Conservation (phyloP, 164 flowering plant genomes). For the Litsea cubeba region DNA sequence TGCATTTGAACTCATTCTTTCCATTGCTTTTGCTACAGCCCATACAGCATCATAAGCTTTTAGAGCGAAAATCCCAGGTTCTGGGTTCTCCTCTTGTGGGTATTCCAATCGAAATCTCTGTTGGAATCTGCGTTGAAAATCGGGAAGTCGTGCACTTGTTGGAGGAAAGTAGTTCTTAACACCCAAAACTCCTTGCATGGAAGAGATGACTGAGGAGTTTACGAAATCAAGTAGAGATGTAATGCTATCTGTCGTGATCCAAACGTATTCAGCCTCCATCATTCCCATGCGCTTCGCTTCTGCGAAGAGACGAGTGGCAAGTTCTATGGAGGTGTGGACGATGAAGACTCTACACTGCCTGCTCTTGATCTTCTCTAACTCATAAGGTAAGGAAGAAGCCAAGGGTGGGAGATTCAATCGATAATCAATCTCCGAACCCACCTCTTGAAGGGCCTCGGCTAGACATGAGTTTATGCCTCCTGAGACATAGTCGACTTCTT, state of each 20-base stretch:
- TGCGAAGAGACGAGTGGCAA: conserved; percentile 2
- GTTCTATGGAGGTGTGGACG: conserved; percentile 1
- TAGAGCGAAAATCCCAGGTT: conserved; percentile 21
- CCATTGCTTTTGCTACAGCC: conserved; percentile 1
- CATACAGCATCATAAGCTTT: conserved; percentile 25
- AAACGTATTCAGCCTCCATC: conserved; percentile 29
- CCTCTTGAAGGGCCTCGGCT: conserved; percentile 5
- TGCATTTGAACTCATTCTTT: not conserved
- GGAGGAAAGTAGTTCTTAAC: conserved; percentile 7
- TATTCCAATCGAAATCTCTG: conserved; percentile 12
- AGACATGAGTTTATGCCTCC: conserved; percentile 19
- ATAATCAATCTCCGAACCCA: conserved; percentile 5
- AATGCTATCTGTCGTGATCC: conserved; percentile 33
- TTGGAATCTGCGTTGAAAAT: conserved; percentile 3
- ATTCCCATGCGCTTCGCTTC: conserved; percentile 16
- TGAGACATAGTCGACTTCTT: conserved; percentile 29
- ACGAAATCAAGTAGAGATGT: conserved; percentile 22
- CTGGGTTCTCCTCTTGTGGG: conserved; percentile 13
- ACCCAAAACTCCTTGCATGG: conserved; percentile 26
- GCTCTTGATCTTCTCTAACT: conserved; percentile 2
- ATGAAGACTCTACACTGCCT: conserved; percentile 15
- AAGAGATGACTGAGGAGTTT: conserved; percentile 11
- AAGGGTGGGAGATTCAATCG: conserved; percentile 2
- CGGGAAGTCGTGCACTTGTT: not conserved
- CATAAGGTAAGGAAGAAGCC: not conserved